A percentile compares a stretch with the other conserved stretches of the same genome.
phyloP scores from a whole-genome alignment of 805 yeast genomes.

The Starmerella bombi region DNA sequence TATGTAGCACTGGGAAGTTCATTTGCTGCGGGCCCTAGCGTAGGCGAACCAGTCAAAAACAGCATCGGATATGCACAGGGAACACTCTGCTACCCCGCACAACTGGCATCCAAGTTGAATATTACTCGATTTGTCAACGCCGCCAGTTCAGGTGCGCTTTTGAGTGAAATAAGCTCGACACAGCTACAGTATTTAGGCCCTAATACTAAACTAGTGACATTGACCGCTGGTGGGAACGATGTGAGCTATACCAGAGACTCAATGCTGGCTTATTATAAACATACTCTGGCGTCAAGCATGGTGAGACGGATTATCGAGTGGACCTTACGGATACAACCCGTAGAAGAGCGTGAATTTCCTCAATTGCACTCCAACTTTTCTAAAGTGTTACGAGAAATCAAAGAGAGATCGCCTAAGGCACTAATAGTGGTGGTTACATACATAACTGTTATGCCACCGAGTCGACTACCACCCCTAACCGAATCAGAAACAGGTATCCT shows the following conservation, averaged over 20 bases:
- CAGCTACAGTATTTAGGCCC: slow-evolving; percentile 4
- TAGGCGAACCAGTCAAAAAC: slow-evolving; percentile 1
- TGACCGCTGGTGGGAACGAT: slow-evolving; percentile 12
- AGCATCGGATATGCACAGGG: slow-evolving; percentile 6
- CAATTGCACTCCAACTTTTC: not conserved
- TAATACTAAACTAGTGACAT: slow-evolving; percentile 7
- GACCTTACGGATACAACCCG: not conserved
- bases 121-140: slow-evolving; percentile 3
- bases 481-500: slow-evolving; percentile 1
- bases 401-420: slow-evolving; percentile 3
- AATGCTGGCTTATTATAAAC: not conserved
- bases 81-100: slow-evolving; percentile 3
- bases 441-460: slow-evolving; percentile 2
- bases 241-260: slow-evolving; percentile 8
- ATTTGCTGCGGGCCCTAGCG: slow-evolving; percentile 10
- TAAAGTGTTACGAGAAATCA: not conserved
- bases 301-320: not conserved
- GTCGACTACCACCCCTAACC: slow-evolving; percentile 4
- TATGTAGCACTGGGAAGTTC: slow-evolving; percentile 14
- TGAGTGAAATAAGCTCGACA: not conserved
- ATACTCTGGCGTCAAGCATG: not conserved
- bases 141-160: slow-evolving; percentile 8
- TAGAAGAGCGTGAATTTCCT: not conserved
- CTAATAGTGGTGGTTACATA: slow-evolving; percentile 6
- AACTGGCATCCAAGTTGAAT: slow-evolving; percentile 4